Conservation (phyloP, 2,329 filamentous ascomycete species). For the Aureobasidium sp. region DNA sequence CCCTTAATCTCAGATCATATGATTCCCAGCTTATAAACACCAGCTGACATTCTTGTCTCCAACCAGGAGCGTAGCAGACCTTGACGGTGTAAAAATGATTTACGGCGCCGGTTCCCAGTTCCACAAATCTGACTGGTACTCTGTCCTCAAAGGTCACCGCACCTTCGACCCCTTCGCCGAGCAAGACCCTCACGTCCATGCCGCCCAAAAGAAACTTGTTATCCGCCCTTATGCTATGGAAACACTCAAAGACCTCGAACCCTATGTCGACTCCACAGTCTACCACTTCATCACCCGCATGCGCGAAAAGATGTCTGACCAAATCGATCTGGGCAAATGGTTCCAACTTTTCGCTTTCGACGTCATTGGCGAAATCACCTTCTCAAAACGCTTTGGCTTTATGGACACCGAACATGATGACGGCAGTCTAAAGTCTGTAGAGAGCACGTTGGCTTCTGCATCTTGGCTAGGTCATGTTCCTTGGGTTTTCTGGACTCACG, state of each 20-base stretch:
- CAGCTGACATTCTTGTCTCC: not conserved
- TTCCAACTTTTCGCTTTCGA: conserved; percentile 34
- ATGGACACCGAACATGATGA: conserved; percentile 26
- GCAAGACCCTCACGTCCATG: conserved; percentile 28
- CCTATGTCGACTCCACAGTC: conserved; percentile 31
- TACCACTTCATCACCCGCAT: conserved; percentile 27
- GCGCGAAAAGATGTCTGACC: conserved; percentile 16
- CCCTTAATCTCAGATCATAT: too few species aligned
- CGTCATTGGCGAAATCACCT: conserved; percentile 34
- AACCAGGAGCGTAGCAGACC: not conserved
- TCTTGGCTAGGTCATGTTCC: conserved; percentile 32
- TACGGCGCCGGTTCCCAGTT: conserved; percentile 30
- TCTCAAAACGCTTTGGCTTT: conserved; percentile 28
- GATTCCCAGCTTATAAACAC: too few species aligned
- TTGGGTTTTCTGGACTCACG: conserved; percentile 24
- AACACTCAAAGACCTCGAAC: conserved; percentile 29
- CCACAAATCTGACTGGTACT: conserved; percentile 34
- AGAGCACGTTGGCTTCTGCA: conserved; percentile 23
- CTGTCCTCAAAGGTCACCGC: conserved; percentile 29
- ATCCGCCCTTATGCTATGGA: conserved; percentile 29
- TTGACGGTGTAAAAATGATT: conserved; percentile 2
- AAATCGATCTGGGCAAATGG: conserved; percentile 29
- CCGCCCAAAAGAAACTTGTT: conserved; percentile 25
- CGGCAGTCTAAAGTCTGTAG: conserved; percentile 26
- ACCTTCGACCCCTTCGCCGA: conserved; percentile 33